Evolutionary conservation across 225 moss, liverwort and hornwort species (phyloP).

Genomic region (Rhytidiadelphus loreus): DNA sequence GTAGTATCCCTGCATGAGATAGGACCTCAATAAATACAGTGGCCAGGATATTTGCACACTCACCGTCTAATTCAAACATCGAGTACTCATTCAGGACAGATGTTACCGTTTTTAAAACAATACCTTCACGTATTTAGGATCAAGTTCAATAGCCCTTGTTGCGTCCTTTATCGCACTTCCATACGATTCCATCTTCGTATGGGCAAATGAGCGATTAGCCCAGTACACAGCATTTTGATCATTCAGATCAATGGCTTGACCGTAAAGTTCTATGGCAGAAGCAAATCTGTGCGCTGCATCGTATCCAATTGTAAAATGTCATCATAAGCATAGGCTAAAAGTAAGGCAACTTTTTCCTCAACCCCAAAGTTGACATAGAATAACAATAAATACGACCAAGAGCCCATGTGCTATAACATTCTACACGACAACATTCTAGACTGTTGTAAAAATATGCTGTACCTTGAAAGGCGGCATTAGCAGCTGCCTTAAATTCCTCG

Average conservation of each 20-base stretch:
- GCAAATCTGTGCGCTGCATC: slow-evolving; percentile 64
- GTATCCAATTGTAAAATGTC: background rate
- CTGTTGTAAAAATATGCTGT: background rate
- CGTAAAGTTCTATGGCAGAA: slow-evolving; percentile 75
- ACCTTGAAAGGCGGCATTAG: slow-evolving; percentile 61
- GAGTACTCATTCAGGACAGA: background rate
- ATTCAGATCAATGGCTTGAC: slow-evolving; percentile 73
- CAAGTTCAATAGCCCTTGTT: slow-evolving; percentile 73
- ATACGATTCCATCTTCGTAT: slow-evolving; percentile 94
- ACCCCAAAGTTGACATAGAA: background rate
- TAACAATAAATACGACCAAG: background rate
- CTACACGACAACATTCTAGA: background rate
- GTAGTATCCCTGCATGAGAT: slow-evolving; percentile 79
- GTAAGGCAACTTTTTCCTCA: background rate
- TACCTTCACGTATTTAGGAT: slow-evolving; percentile 91
- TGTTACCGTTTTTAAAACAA: background rate
- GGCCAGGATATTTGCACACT: background rate
- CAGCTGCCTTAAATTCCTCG: slow-evolving; percentile 53
- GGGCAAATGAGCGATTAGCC: slow-evolving; percentile 91
- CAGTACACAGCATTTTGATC: slow-evolving; percentile 84
- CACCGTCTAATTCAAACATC: background rate
- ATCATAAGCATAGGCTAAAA: background rate
- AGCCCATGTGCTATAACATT: background rate
- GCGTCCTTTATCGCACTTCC: slow-evolving; percentile 93
- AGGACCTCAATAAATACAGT: background rate